Evolutionary conservation across 1,139 yeast genomes (phyloP).

Genomic region (Pichia sp.): DNA sequence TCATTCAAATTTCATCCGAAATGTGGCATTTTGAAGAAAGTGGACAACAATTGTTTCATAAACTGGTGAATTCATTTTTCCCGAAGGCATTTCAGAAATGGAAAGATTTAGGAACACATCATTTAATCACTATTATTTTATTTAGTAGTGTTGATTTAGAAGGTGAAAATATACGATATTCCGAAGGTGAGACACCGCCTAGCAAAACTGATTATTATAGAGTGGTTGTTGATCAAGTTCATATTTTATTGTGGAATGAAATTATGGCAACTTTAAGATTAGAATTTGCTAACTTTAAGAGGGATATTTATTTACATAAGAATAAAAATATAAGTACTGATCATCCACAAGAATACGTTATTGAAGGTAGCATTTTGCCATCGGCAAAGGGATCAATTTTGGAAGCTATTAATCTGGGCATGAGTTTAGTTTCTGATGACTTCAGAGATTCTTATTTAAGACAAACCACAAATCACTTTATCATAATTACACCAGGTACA

Average conservation of each 20-base stretch:
- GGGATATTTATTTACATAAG: slow-evolving; percentile 56
- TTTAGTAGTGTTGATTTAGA: slow-evolving; percentile 76
- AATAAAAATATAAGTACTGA: slow-evolving; percentile 26
- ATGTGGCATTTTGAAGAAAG: slow-evolving; percentile 99
- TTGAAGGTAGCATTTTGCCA: slow-evolving; percentile 64
- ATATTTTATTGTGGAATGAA: slow-evolving; percentile 75
- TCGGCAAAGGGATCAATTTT: slow-evolving; percentile 84
- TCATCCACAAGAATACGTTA: slow-evolving; percentile 31
- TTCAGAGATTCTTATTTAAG: slow-evolving; percentile 81
- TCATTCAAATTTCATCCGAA: slow-evolving; percentile 85
- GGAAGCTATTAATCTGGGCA: slow-evolving; percentile 81
- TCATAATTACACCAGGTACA: slow-evolving; percentile 85
- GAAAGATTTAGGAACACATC: slow-evolving; percentile 84
- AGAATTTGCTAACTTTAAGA: slow-evolving; percentile 78
- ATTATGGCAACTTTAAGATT: slow-evolving; percentile 82
- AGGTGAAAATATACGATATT: slow-evolving; percentile 49
- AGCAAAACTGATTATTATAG: slow-evolving; percentile 76
- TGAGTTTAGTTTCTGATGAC: slow-evolving; percentile 72
- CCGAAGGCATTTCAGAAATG: slow-evolving; percentile 87
- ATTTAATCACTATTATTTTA: slow-evolving; percentile 82
- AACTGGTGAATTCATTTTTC: slow-evolving; percentile 80
- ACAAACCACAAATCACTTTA: slow-evolving; percentile 80
- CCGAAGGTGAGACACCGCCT: slow-evolving; percentile 66
- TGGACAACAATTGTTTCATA: slow-evolving; percentile 91
- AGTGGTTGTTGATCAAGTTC: slow-evolving; percentile 93